Percentiles rank a stretch among this genome's conserved stretches.
These are phyloP conservation scores for Hemileccinum rubropunctum DNA, from an alignment of 768 basidiomycete species.

Conservation along the genomic window DNA sequence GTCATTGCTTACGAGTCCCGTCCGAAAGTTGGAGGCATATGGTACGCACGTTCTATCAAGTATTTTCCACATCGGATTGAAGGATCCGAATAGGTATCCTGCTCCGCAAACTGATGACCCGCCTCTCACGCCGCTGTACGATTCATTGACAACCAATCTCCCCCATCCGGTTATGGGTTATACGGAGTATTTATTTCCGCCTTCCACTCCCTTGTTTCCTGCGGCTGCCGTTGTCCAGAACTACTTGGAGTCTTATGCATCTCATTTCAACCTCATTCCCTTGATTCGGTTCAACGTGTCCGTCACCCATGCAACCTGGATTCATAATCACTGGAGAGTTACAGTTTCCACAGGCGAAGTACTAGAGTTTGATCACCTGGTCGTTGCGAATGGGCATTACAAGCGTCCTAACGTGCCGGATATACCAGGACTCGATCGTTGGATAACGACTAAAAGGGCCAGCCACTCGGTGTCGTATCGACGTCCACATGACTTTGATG, in stretches of 20 bases:
- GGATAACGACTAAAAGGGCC: conserved; percentile 52
- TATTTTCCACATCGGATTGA: background rate
- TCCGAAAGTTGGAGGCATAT: conserved; percentile 69
- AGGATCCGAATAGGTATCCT: conserved; percentile 46
- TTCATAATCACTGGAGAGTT: conserved; percentile 48
- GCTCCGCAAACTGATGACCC: conserved; percentile 48
- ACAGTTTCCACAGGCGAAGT: conserved; percentile 37
- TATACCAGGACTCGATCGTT: conserved; percentile 55
- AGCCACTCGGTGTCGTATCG: conserved; percentile 72
- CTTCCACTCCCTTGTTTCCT: conserved; percentile 71
- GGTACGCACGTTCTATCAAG: conserved; percentile 44
- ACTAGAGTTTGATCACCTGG: conserved; percentile 55
- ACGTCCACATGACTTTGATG: conserved; percentile 39
- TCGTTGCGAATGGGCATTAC: conserved; percentile 79
- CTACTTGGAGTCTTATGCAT: conserved; percentile 71
- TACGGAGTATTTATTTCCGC: conserved; percentile 61
- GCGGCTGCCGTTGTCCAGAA: conserved; percentile 53
- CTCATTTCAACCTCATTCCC: conserved; percentile 55
- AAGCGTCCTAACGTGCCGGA: conserved; percentile 59
- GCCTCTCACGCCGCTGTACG: conserved; percentile 70
- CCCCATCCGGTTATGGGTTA: conserved; percentile 79
- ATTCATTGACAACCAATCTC: conserved; percentile 78
- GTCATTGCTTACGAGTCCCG: conserved; percentile 62
- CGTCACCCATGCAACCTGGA: conserved; percentile 49
- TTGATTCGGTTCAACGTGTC: conserved; percentile 61